These are phyloP conservation scores for Rhynchosporium agropyri DNA, from an alignment of 2,329 filamentous ascomycete species.

Conservation along the genomic window DNA sequence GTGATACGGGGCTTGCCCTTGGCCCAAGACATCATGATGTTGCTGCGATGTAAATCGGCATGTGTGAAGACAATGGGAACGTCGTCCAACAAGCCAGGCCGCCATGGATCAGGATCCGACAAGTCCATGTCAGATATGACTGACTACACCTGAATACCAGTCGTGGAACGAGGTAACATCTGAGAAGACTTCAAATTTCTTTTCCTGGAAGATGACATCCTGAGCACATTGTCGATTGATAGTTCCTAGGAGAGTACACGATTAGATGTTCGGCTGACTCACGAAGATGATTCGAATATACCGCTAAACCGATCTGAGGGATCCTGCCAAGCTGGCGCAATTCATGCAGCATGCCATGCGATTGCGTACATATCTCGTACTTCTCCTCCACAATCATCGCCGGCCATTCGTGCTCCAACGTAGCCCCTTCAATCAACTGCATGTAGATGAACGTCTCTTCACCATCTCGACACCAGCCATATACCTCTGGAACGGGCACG, in stretches of 20 bases:
- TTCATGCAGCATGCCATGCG: conserved; percentile 7
- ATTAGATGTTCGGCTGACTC: background rate
- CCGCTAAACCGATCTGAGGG: conserved; percentile 17
- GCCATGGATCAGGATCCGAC: conserved; percentile 7
- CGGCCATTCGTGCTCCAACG: conserved; percentile 17
- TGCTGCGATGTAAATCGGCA: conserved; percentile 19
- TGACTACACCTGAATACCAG: conserved; percentile 5
- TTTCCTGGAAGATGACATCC: conserved; percentile 19
- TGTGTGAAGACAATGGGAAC: conserved; percentile 23
- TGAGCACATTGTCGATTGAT: conserved; percentile 13
- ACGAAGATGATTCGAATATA: conserved; percentile 10
- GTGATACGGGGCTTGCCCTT: conserved; percentile 7
- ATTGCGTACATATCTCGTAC: conserved; percentile 13
- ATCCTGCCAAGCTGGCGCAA: conserved; percentile 19
- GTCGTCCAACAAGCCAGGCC: conserved; percentile 11
- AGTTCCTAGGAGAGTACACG: conserved; percentile 11
- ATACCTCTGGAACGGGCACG: conserved; percentile 22
- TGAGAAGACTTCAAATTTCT: background rate
- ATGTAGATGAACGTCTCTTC: conserved; percentile 23
- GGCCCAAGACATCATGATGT: conserved; percentile 17
- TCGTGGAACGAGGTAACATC: conserved; percentile 15
- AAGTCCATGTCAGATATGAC: background rate
- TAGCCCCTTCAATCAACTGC: conserved; percentile 14
- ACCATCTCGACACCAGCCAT: conserved; percentile 20
- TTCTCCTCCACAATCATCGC: conserved; percentile 12